Base-by-base conservation (phyloP, 352 stramenopile species). In the Globisporangium nunn region DNA sequence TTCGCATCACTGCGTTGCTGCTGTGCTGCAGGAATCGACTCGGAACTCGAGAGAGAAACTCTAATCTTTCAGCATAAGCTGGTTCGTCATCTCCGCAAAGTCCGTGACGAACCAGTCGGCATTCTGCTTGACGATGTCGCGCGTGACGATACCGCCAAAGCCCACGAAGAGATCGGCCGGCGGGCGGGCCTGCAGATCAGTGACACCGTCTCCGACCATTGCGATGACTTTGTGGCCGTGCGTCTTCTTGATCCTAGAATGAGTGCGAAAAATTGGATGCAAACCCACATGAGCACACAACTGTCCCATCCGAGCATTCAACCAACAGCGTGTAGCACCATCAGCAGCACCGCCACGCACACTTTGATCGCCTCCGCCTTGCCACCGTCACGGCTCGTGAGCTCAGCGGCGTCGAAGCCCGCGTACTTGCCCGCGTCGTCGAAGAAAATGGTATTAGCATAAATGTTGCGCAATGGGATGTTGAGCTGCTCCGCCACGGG, bases 171-270 rank as follows among this genome's bases (percentile, higher is more conserved):
- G 81, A 56, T 98, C 78, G 1, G 97, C 97, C 10, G 97, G 97
- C 44, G 97, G 97, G 37, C 96, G 96, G 17, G 97, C 97, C 74
- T 99, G 92, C 68, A 98, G 73, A 79, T 99, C 97, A 2, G 97
- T 99, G 12, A 96, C 96, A 33, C 97, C 97, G 72, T 99, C 97
- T 41, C 97, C 97, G n/a, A 99, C 80, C 96, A 99, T 99, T 8
- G 98, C 85, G 47, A 99, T 93, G 14, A 81, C 92, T n/a, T 95
- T 65, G 75, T 98, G 98, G 50, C 87, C 86, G 53, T 92, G 76
- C 53, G 81, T 86, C 41, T 91, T 78, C 71, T 97, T 98, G 56
- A 99, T 97, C 23, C 68, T 78, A 62, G 50, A 50, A 53, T 33
- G 10, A 14, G 44, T 33, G 31, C 2, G 0, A 41, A 11, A 23